Evolutionary conservation across 768 basidiomycete species (phyloP), one percentile per base, ranked within the genome.

Genomic region (Russula foetens): DNA sequence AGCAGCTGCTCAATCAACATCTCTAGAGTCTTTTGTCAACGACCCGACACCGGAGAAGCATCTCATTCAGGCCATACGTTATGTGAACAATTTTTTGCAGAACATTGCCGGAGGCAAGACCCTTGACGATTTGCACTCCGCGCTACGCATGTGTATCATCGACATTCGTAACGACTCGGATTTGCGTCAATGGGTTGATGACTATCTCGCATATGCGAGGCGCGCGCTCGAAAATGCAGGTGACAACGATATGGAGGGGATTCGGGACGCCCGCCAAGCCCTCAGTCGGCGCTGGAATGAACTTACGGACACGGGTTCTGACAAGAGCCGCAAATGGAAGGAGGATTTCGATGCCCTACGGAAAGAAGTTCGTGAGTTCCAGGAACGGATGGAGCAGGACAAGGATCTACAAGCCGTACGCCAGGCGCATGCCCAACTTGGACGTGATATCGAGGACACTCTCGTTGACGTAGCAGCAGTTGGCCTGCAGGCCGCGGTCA

Each of bases 11-110:
- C 68, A 75, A 44, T 65, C 70, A 1, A 72, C 76, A 26, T 79
- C 81, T 0, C 74, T 89, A 38, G 75, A 79, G 15, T 75, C 76
- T 2, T 79, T 88, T 67, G 75, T 88, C 56, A 69, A 79, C 9
- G 86, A 90, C 53, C 79, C 83, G 19, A 82, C 85, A 0, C 75
- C 79, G 4, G 85, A 84, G 53, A 79, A 86, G 67, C 84, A 86
- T 63, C 69, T 87, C 28, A 73, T 79, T 48, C 75, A 77, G 41
- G 84, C 82, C 3, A 70, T 89, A 28, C 63, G 70, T 14, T 69
- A 70, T 35, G 60, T 79, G 0, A 72, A 72, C 38, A 65, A 64
- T 5, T 71, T 79, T n/a, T 67, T 81, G 41, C 80, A 84, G 64
- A 85, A 86, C 12, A 70, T 85, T 23, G 78, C 85, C 0, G 73